A percentile compares a stretch with the other conserved stretches of the same genome.
Evolutionary conservation across 257 asterid genomes (phyloP).

Genomic region (Solanum boliviense): DNA sequence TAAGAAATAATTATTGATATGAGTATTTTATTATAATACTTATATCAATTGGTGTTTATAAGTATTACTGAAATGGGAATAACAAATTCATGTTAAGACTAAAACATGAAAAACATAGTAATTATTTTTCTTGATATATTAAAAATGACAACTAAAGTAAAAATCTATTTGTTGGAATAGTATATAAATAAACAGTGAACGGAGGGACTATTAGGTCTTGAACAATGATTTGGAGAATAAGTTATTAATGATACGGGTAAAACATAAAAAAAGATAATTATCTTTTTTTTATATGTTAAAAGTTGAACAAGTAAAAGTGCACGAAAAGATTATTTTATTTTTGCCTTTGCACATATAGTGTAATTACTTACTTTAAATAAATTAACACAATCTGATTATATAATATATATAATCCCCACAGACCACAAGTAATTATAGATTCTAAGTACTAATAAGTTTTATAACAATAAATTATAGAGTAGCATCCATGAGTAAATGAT

Average conservation of each 20-base stretch:
- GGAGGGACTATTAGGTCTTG: not conserved
- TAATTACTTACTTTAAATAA: not conserved
- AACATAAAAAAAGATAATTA: not conserved
- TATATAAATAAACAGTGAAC: not conserved
- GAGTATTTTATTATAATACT: not conserved
- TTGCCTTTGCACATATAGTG: not conserved
- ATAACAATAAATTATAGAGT: not conserved
- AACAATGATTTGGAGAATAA: rapidly evolving
- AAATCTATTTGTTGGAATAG: not conserved
- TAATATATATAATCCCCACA: not conserved
- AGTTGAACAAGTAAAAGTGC: not conserved
- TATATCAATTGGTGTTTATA: not conserved
- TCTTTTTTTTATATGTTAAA: not conserved
- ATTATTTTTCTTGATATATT: not conserved
- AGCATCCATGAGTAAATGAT: not conserved
- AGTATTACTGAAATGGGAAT: not conserved
- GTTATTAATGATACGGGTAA: not conserved
- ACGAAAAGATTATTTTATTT: not conserved
- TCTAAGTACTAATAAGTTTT: not conserved
- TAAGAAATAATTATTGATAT: not conserved
- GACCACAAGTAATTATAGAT: not conserved
- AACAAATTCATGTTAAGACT: not conserved
- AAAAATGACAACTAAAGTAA: not conserved
- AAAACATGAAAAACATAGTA: too few relatives aligned
- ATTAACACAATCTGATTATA: not conserved